A percentile compares a stretch with the other conserved stretches of the same genome.
Conservation (phyloP, 1,284 basidiomycete genomes). For the Malassezia pachydermatis region DNA sequence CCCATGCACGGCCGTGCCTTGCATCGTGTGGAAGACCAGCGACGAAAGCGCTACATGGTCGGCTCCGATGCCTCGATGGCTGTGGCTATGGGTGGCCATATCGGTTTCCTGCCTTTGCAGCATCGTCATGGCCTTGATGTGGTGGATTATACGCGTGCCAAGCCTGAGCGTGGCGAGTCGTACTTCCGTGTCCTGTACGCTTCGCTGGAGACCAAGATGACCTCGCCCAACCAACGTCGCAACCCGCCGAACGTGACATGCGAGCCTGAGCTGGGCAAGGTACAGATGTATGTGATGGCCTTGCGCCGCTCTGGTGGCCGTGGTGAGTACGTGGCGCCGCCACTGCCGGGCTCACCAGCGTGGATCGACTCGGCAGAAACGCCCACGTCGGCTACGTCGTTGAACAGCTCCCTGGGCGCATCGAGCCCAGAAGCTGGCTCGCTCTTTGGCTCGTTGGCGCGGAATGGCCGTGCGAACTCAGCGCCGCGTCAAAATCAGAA, state of each 20-base stretch:
- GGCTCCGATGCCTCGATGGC: constrained; percentile 13
- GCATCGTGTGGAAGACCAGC: constrained; percentile 18
- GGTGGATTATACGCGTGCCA: constrained; percentile 14
- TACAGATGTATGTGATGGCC: constrained; percentile 17
- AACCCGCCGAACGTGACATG: constrained; percentile 4
- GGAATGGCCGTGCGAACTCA: constrained; percentile 1
- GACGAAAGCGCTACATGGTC: constrained; percentile 18
- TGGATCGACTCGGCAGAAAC: constrained; percentile 14
- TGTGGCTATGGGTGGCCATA: constrained; percentile 13
- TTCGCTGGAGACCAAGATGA: constrained; percentile 10
- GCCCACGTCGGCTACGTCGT: not conserved
- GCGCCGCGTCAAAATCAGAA: not conserved
- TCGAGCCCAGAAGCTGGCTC: constrained; percentile 8
- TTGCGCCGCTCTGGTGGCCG: constrained; percentile 6
- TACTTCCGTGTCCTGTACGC: constrained; percentile 17
- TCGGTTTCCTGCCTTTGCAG: constrained; percentile 16
- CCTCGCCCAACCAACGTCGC: constrained; percentile 8
- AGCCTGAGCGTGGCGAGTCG: constrained; percentile 11
- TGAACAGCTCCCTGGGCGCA: not conserved
- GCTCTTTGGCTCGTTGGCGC: constrained; percentile 15
- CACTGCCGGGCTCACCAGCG: constrained; percentile 10
- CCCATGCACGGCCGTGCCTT: constrained; percentile 30
- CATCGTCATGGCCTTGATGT: constrained; percentile 16
- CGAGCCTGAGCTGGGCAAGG: constrained; percentile 12
- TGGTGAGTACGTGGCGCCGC: not conserved